Evolutionary conservation across 2,329 filamentous ascomycete genomes (phyloP), one percentile per base, ranked within the genome.

Genomic region (Calonectria pseudoreteaudii): DNA sequence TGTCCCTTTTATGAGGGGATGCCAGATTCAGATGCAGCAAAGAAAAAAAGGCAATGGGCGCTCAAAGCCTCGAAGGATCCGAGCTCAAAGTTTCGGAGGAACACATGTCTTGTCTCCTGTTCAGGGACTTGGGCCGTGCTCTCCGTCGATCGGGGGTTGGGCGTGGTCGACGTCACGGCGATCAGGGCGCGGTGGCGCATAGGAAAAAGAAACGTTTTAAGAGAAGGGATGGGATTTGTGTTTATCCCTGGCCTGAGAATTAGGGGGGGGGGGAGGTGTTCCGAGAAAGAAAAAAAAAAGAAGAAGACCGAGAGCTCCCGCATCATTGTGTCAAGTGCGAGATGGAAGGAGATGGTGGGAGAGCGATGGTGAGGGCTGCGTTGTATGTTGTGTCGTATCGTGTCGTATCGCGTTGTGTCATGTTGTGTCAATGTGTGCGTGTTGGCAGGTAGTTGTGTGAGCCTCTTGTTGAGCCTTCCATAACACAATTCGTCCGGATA

Each of bases 401-500:
- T 34, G 52, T 53, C 20, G 41, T 47, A 47, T 47, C 20, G 41
- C 34, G 52, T 34, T 53, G 50, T 53, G 50, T 53, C 50, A 53
- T 53, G 50, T 26, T 20, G 28, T 53, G 50, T 31, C 34, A 53
- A 53, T 58, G 53, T 56, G 52, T 58, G 30, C 53, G 53, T 58
- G 30, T n/a, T 58, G 41, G 36, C 18, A 58, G 38, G 31, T n/a
- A 56, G 65, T 50, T 62, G 65, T 71, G 75, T 73, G 71, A 77
- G 75, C 70, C 75, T 72, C 74, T 75, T 11, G 70, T 70, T 71
- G 58, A 74, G 65, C 30, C 20, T 31, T 31, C 30, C 31, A 70
- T 71, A 52, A 78, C 78, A 77, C 79, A 81, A 81, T 81, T 80
- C 78, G 79, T 78, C 78, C 79, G 79, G 79, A 77, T 78, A 70